Base-by-base conservation (phyloP, 768 basidiomycete genomes). In the Suillus hirtellus region DNA sequence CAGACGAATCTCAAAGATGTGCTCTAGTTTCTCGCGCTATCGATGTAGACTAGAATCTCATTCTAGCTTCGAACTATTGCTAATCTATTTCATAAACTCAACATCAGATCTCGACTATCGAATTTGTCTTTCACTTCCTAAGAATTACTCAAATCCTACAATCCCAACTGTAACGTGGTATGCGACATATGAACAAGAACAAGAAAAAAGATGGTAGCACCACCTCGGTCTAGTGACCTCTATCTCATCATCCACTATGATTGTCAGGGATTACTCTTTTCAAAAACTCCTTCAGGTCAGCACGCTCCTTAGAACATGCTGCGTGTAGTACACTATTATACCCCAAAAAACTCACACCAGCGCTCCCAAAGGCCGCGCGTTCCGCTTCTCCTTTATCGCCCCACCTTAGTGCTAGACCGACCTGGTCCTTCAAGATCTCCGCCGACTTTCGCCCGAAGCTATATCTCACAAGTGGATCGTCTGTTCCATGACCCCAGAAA, bases 401-500 rank as follows among this genome's bases (percentile, higher is more conserved):
- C 56, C 56, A 58, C 56, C 56, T 27, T 12, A 58, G 37, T 6
- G 56, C 56, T 61, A 90, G 78, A 17, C 86, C 85, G 46, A 92
- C 70, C 17, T 81, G 68, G 15, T 79, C 72, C 42, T 80, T 82
- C 50, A 96, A 76, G 63, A 83, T 82, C 8, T 86, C 81, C 43
- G 82, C 76, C 9, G 91, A 90, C 56, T 74, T 73, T 60, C 81
- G 72, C 27, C 86, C 85, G 58, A 86, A 79, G 34, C 81, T 66
- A 67, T 80, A 81, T 63, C 81, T 81, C 60, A 97, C 89, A 27
- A 96, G 80, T 8, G 85, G 87, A 76, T 98, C 95, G 17, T 73
- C 80, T 7, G 80, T 83, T 27, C 95, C 95, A 66, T 95, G 92
- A 14, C 90, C 95, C 87, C 92, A 92, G 76, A 96, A 96, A 35